phyloP scores from a whole-genome alignment of 805 yeast genomes.

The Ogataea glucozyma region DNA sequence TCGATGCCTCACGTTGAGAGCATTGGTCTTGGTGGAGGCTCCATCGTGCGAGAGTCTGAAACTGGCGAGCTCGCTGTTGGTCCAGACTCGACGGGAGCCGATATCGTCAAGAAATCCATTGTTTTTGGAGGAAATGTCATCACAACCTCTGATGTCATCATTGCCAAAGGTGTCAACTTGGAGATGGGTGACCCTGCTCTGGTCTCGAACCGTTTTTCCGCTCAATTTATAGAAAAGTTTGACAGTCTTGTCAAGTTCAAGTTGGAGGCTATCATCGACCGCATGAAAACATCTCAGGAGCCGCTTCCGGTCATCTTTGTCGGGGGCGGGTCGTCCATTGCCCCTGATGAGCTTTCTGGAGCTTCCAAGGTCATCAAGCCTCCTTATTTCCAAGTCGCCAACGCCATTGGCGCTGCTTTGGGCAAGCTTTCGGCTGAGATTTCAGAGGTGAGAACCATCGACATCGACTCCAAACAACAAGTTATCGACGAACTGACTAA shows the following conservation, averaged over 20 bases:
- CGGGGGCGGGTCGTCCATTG: slow-evolving; percentile 51
- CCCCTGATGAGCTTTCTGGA: slow-evolving; percentile 37
- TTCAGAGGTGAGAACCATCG: slow-evolving; percentile 4
- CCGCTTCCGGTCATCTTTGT: slow-evolving; percentile 42
- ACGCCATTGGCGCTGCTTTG: slow-evolving; percentile 51
- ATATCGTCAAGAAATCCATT: slow-evolving; percentile 36
- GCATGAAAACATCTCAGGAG: slow-evolving; percentile 45
- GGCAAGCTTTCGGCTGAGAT: slow-evolving; percentile 38
- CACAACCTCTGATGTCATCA: slow-evolving; percentile 46
- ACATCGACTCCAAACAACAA: slow-evolving; percentile 8
- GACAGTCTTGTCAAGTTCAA: slow-evolving; percentile 21
- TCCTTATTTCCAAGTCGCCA: slow-evolving; percentile 42
- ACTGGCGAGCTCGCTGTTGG: slow-evolving; percentile 38
- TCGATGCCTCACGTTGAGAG: slow-evolving; percentile 52
- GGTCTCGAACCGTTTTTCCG: not conserved
- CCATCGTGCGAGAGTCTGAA: slow-evolving; percentile 36
- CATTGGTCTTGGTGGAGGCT: slow-evolving; percentile 52
- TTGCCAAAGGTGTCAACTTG: slow-evolving; percentile 20
- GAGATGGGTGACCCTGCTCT: slow-evolving; percentile 3
- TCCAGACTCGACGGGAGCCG: slow-evolving; percentile 49
- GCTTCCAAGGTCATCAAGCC: slow-evolving; percentile 44
- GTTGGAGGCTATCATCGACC: slow-evolving; percentile 43
- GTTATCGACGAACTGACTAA: slow-evolving; percentile 23
- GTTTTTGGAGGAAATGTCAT: slow-evolving; percentile 43
- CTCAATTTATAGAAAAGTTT: not conserved